Base-by-base conservation (phyloP, 148 eudicot genomes). In the Euryodendron excelsum region DNA sequence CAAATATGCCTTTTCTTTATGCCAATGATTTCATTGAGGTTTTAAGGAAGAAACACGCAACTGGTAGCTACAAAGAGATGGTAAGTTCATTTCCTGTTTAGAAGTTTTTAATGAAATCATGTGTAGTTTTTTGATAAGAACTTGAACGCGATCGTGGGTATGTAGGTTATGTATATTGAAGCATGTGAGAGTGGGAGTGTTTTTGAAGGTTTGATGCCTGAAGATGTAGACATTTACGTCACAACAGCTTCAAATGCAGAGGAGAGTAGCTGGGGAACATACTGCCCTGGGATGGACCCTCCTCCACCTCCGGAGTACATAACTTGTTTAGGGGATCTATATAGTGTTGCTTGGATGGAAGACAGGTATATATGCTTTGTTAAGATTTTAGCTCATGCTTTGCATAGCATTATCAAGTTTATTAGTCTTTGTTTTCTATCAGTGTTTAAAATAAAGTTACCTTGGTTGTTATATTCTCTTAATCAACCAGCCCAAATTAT, bases 281-380 rank as follows among this genome's bases (percentile, higher is more conserved):
- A 92, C 61, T 92, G 97, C 53, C 97, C 97, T 0, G 97, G 92
- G 65, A 85, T 82, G 81, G 87, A 86, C 36, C 88, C 92, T 5
- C 53, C 89, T 63, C 91, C 94, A 25, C 94, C 91, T 4, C 33
- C 84, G 0, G 94, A 82, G 74, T 89, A 80, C 47, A 81, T 84
- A 25, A 90, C 94, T 28, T 92, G 95, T 61, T 85, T 93, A 73
- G 97, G 97, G 23, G 95, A 91, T 83, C 80, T 91, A 37, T 93
- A 89, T 76, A 91, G 97, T 78, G 90, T 93, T 79, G 86, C 97
- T 69, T 93, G 97, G 97, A 88, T 93, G 95, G 97, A 93, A 64
- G 93, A 93, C 77, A 88, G 94, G 97, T 90, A 81, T n/a, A n/a
- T n/a, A n/a, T 28, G 30, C 27, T 11, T 6, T 61, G 39, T 25